Conservation (phyloP, 2,329 filamentous ascomycete genomes). For the Hymenotorrendiella dingleyae region DNA sequence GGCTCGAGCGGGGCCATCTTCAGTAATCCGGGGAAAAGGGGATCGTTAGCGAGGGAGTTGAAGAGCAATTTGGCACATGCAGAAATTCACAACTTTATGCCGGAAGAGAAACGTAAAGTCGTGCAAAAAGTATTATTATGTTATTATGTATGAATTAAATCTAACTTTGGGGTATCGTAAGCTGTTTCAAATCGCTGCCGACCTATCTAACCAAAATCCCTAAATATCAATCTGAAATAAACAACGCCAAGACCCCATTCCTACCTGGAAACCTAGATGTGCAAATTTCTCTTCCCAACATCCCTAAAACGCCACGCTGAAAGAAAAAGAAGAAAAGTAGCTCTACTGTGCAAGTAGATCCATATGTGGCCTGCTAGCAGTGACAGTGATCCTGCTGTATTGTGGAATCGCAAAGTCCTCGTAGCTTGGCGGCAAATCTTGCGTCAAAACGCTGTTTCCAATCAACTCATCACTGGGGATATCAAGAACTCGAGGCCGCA, state of each 20-base stretch:
- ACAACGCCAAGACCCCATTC: neutral
- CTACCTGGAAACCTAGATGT: no score
- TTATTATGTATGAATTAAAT: neutral
- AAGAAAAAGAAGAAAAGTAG: no score
- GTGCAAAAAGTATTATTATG: neutral
- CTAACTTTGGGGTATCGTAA: neutral
- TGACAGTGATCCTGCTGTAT: no score
- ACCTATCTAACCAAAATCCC: neutral
- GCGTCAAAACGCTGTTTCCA: constrained; percentile 22
- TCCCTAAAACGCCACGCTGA: neutral
- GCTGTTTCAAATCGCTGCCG: neutral
- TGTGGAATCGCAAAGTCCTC: constrained; percentile 21
- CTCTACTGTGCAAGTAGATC: no score
- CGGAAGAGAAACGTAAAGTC: no score
- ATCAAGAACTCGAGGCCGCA: constrained; percentile 26
- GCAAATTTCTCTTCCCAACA: neutral
- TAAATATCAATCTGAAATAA: neutral
- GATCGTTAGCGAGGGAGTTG: no score
- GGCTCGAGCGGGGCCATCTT: no score
- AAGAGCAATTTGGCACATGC: no score
- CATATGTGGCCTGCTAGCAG: no score
- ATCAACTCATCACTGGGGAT: constrained; percentile 19
- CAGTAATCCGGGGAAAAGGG: no score
- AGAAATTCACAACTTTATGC: no score
- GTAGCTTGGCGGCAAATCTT: constrained; percentile 27